Evolutionary conservation across 345 rosid genomes (phyloP).

Genomic region (Iberis pinnata): DNA sequence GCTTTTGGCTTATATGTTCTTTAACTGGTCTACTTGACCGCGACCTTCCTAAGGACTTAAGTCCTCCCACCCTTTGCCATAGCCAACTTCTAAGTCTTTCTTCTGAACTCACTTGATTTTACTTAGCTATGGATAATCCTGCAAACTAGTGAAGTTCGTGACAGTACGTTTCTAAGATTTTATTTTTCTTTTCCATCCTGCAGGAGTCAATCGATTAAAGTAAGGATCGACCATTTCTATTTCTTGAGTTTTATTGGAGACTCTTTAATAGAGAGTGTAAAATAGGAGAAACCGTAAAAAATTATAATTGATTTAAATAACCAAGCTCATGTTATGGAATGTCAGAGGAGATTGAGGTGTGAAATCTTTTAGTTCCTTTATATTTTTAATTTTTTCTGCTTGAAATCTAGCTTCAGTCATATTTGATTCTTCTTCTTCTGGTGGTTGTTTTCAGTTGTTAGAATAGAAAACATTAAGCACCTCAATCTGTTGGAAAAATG

Average conservation of each 20-base stretch:
- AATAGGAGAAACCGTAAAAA: slow-evolving; percentile 48
- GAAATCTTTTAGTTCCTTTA: slow-evolving; percentile 15
- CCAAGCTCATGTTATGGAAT: slow-evolving; percentile 57
- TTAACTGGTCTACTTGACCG: no score
- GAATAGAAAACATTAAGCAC: no score
- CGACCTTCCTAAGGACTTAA: no score
- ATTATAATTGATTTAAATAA: no score
- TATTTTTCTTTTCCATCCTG: slow-evolving; percentile 26
- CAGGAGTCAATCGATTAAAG: slow-evolving; percentile 74
- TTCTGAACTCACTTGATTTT: no score
- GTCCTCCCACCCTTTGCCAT: no score
- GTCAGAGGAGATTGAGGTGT: slow-evolving; percentile 75
- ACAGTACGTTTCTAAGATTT: slow-evolving; percentile 31
- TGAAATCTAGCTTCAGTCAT: neutral
- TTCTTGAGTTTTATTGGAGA: slow-evolving; percentile 4
- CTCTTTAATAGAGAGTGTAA: slow-evolving; percentile 5
- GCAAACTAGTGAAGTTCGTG: no score
- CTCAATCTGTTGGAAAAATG: no score
- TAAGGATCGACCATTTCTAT: slow-evolving; percentile 17
- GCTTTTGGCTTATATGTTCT: no score
- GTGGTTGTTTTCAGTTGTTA: slow-evolving; percentile 51
- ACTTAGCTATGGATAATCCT: no score
- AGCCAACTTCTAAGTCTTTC: no score
- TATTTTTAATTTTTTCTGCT: neutral
- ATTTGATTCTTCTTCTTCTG: neutral